Percentiles rank a stretch among this genome's conserved stretches.
These are phyloP conservation scores for Pichia kluyveri DNA, from an alignment of 805 yeast genomes.

Conservation along the genomic window DNA sequence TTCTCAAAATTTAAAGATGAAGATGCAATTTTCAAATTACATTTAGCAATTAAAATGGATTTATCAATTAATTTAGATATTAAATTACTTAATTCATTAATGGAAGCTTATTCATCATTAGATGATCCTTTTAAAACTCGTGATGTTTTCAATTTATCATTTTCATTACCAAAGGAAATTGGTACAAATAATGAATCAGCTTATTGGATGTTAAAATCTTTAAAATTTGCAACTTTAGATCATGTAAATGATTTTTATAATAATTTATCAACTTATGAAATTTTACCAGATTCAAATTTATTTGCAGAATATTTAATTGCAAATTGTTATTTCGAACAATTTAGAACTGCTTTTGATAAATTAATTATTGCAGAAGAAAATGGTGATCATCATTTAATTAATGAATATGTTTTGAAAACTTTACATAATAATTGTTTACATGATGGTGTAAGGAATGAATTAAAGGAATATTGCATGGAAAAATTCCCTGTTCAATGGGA, in stretches of 20 bases:
- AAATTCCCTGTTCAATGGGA: slow-evolving; percentile 31
- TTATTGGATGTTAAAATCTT: slow-evolving; percentile 56
- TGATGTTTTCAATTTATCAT: slow-evolving; percentile 52
- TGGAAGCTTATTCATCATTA: slow-evolving; percentile 54
- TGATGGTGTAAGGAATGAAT: slow-evolving; percentile 25
- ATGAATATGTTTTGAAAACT: slow-evolving; percentile 35
- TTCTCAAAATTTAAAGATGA: slow-evolving; percentile 53
- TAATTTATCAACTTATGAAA: slow-evolving; percentile 41
- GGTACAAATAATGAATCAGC: slow-evolving; percentile 58
- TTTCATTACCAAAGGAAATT: slow-evolving; percentile 38
- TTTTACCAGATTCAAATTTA: slow-evolving; percentile 44
- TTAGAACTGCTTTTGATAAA: slow-evolving; percentile 45
- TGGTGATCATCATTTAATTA: slow-evolving; percentile 32
- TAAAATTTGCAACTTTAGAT: slow-evolving; percentile 42
- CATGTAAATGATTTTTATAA: slow-evolving; percentile 58
- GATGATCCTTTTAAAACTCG: slow-evolving; percentile 48
- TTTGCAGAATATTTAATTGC: slow-evolving; percentile 58
- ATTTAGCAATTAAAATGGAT: slow-evolving; percentile 58
- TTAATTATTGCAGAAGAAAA: slow-evolving; percentile 39
- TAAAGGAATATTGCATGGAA: slow-evolving; percentile 32
- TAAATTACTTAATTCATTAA: slow-evolving; percentile 47
- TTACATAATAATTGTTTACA: slow-evolving; percentile 39
- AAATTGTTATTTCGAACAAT: slow-evolving; percentile 57
- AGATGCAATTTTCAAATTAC: slow-evolving; percentile 59
- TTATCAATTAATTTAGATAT: slow-evolving; percentile 45